Evolutionary conservation across 345 rosid genomes (phyloP).

Genomic region (Camelina hispida): DNA sequence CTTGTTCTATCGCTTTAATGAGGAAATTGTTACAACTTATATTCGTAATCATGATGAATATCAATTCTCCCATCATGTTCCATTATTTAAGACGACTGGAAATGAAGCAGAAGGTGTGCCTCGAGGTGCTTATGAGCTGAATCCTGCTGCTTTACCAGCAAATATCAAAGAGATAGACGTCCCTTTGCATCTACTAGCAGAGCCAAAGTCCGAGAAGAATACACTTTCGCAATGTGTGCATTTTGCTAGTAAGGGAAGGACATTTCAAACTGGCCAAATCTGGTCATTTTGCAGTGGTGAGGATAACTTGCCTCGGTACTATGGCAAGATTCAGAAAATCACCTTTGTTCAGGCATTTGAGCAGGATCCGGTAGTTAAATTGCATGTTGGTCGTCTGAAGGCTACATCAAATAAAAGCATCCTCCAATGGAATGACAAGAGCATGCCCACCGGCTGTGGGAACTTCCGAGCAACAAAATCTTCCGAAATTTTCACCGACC

Average conservation of each 20-base stretch:
- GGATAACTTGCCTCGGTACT: slow-evolving; percentile 75
- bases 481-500: slow-evolving; percentile 40
- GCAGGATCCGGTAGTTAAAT: slow-evolving; percentile 49
- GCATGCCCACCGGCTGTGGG: slow-evolving; percentile 70
- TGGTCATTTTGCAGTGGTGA: slow-evolving; percentile 67
- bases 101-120: slow-evolving; percentile 65
- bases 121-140: slow-evolving; percentile 68
- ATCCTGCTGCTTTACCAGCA: slow-evolving; percentile 62
- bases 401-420: slow-evolving; percentile 53
- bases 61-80: slow-evolving; percentile 73
- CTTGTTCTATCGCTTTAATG: slow-evolving; percentile 50
- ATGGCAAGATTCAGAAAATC: slow-evolving; percentile 66
- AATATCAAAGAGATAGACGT: slow-evolving; percentile 48
- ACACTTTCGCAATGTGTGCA: background rate
- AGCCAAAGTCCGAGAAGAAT: background rate
- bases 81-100: slow-evolving; percentile 59
- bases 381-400: slow-evolving; percentile 68
- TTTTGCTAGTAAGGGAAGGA: slow-evolving; percentile 44
- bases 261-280: slow-evolving; percentile 59
- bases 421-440: slow-evolving; percentile 50
- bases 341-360: slow-evolving; percentile 17
- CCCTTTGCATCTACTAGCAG: slow-evolving; percentile 21
- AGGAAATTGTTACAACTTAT: slow-evolving; percentile 17
- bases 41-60: slow-evolving; percentile 52
- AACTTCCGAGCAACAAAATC: slow-evolving; percentile 51